Evolutionary conservation across 768 basidiomycete species (phyloP).

Genomic region (Pleurotus cornucopiae): DNA sequence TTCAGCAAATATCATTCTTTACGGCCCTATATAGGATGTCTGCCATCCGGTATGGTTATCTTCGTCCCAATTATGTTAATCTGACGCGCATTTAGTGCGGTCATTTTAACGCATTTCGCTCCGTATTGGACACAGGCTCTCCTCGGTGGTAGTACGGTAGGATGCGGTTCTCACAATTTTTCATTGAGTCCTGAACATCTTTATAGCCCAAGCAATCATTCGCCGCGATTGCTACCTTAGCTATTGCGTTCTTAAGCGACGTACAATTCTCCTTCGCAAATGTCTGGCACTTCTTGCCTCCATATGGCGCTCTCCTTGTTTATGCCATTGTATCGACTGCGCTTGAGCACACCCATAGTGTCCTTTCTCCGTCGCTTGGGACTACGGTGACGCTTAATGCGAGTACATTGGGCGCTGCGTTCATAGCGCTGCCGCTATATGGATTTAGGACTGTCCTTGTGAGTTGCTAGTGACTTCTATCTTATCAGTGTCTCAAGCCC

Average conservation of each 20-base stretch:
- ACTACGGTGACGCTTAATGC: conserved; percentile 52
- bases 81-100: conserved; percentile 39
- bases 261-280: conserved; percentile 35
- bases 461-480: conserved; percentile 16
- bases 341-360: conserved; percentile 57
- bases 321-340: conserved; percentile 59
- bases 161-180: conserved; percentile 14
- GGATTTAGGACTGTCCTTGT: conserved; percentile 57
- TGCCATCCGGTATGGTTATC: conserved; percentile 52
- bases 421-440: conserved; percentile 64
- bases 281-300: conserved; percentile 46
- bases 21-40: conserved; percentile 67
- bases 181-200: background rate
- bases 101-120: conserved; percentile 68
- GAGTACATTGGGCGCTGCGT: conserved; percentile 56
- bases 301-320: conserved; percentile 61
- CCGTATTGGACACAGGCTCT: conserved; percentile 60
- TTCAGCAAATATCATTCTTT: conserved; percentile 65
- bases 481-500: background rate
- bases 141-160: conserved; percentile 43
- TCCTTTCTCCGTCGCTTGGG: conserved; percentile 55
- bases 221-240: conserved; percentile 42
- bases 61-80: background rate
- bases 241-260: conserved; percentile 57
- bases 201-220: conserved; percentile 47